Base-by-base conservation (phyloP, 129 eudicot genomes). In the Centrapalus pauciflorus region DNA sequence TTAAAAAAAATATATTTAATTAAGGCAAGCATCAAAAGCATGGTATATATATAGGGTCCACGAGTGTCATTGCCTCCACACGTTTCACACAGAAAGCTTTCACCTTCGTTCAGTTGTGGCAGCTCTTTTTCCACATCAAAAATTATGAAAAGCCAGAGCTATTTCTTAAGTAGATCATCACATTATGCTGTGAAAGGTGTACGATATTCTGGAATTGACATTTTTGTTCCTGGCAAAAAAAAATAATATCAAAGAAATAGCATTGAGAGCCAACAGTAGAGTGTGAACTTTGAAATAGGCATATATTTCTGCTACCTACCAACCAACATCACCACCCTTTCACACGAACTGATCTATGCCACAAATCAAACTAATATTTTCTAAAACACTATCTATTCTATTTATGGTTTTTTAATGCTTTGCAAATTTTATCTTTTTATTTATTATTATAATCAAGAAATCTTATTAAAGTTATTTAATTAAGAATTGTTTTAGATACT, bases 261-360 rank as follows among this genome's bases (percentile, higher is more conserved):
- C 19, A 48, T 46, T 4, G 2, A 14, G 50, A 16, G 58, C 43
- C 40, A 8, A 29, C 21, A 48, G 43, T 48, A n/a, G n/a, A n/a
- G n/a, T n/a, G n/a, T n/a, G n/a, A n/a, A n/a, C n/a, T 12, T 48
- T 70, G 14, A 59, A 71, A 71, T 61, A 71, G 61, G n/a, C n/a
- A n/a, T n/a, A n/a, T 16, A 59, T 28, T n/a, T 16, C 62, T 50
- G 43, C 30, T 24, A 72, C 64, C 70, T 25, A 72, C 70, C 71
- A 72, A 62, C 77, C 40, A 35, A 24, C 67, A 70, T n/a, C 60
- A 59, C 58, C 68, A 45, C 58, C 68, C 29, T 58, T 59, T 59
- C 60, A 70, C 59, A 13, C 48, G 0, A 55, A 48, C 4, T 49
- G 1, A 38, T 41, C 20, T 6, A 19, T 40, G 8, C 21, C 55